Base-by-base conservation (phyloP, 2,329 filamentous ascomycete genomes). In the Amauroascus niger region DNA sequence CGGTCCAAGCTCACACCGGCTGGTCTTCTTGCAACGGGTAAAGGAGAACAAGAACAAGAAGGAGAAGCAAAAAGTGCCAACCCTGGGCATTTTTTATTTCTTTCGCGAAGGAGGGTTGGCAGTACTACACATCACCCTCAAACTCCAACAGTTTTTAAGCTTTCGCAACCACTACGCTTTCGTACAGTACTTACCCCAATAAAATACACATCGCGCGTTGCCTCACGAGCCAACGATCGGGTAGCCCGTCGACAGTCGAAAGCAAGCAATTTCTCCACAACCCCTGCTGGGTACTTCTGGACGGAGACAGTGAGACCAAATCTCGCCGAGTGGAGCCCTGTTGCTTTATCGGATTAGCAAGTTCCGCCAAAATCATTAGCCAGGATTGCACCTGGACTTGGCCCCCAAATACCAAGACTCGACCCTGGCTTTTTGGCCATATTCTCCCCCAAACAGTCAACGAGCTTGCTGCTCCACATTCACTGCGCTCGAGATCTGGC, bases 321-420 rank as follows among this genome's bases (percentile, higher is more conserved):
- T 35, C 30, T 52, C 16, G 20, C 32, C 28, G 26, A 52, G 50
- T 52, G 50, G 50, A 46, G 40, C 24, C 35, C 50, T 14, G 41
- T 52, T 52, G 40, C 30, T 52, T 20, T 45, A 37, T 52, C 49
- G 49, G 40, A 45, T 52, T 52, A 26, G 18, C 41, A 39, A 39
- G 28, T 45, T 45, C 50, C 32, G 32, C 30, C 50, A 45, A 26
- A 45, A 46, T 5, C 16, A 44, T 35, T 37, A 16, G 43, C 50
- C 24, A 22, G 49, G 41, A 52, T 46, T 39, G 30, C 26, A 37
- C 41, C 41, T 16, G 8, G 50, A 52, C 50, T 52, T 52, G 50
- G 50, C 50, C 50, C 50, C 50, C 40, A 52, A 52, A 39, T 37
- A 52, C 41, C 50, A 52, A 52, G 50, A 30, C 50, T 30, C 41